Conservation (phyloP, 306 rosid genomes). For the Canavalia gladiata region DNA sequence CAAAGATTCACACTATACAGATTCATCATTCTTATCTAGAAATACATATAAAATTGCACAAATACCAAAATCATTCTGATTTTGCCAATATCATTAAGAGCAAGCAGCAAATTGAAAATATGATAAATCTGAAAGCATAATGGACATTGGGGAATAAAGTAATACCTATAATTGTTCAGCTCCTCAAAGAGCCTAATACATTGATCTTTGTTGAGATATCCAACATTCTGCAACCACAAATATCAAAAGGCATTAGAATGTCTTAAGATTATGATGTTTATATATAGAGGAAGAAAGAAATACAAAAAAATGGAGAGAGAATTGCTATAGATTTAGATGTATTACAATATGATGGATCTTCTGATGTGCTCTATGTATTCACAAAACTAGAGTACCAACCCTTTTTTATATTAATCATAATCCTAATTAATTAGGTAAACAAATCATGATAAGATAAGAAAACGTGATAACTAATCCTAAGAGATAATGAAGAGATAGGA, state of each 20-base stretch:
- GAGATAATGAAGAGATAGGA: no score
- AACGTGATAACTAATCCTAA: no score
- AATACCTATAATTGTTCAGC: slow-evolving; percentile 87
- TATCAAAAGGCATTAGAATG: slow-evolving; percentile 41
- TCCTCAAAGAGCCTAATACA: slow-evolving; percentile 87
- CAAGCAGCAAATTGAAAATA: slow-evolving; percentile 31
- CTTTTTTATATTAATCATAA: no score
- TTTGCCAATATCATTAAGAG: slow-evolving; percentile 16
- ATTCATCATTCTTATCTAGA: slow-evolving; percentile 26
- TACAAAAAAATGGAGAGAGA: no score
- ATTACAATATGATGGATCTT: no score
- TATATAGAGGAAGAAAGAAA: no score
- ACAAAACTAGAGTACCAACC: no score
- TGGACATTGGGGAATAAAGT: slow-evolving; percentile 25
- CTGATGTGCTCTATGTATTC: no score
- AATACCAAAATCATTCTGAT: slow-evolving; percentile 30
- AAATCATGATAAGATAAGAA: no score
- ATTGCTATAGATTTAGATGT: no score
- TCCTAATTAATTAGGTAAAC: no score
- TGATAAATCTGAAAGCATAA: slow-evolving; percentile 42
- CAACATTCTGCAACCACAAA: slow-evolving; percentile 64
- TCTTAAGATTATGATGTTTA: background rate
- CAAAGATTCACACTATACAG: slow-evolving; percentile 23
- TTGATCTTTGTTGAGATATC: slow-evolving; percentile 72
- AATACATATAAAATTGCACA: slow-evolving; percentile 27